Evolutionary conservation across 805 yeast species (phyloP), one percentile per base, ranked within the genome.

Genomic region (Candida incommunis): DNA sequence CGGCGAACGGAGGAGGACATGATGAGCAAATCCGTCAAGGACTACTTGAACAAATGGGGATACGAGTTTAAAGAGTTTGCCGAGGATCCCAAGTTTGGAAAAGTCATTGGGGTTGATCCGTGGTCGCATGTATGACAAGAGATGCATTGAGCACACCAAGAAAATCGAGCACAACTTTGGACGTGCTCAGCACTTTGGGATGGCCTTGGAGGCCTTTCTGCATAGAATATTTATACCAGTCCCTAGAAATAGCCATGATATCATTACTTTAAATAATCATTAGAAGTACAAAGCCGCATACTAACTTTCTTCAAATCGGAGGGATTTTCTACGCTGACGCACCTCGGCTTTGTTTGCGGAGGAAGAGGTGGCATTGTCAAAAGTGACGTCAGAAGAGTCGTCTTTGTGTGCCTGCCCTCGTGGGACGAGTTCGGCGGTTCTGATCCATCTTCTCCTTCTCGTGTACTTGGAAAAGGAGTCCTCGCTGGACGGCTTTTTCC

Each of bases 361-460:
- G 18, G 37, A 18, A n/a, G 37, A 5, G 37, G 37, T 11, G 20
- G 26, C 25, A 40, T 11, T 5, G 18, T n/a, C 41, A 46, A 55
- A 59, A 4, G 41, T 20, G 23, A 27, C 41, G 4, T 29, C 41
- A 13, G 23, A 34, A n/a, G 20, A 13, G 25, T 37, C 41, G n/a
- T 13, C 23, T 13, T 3, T n/a, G 23, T 26, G n/a, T 16, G 16
- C 13, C n/a, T 23, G 42, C 13, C 41, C 42, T 16, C 26, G 41
- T 9, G 47, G 26, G 4, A 82, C 79, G 52, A 87, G 69, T 60
- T 85, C 94, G 0, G 98, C 98, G 1, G 94, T 85, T 51, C 98
- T 75, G 15, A 90, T 75, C 98, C 98, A 90, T 59, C 96, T 73
- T 67, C 98, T 76, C 59, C 96, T 75, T 62, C 98, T 75, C 3